Percentiles rank a stretch among this genome's conserved stretches.
phyloP scores from a whole-genome alignment of 2,329 filamentous ascomycete species.

The Botrytis sinoallii region DNA sequence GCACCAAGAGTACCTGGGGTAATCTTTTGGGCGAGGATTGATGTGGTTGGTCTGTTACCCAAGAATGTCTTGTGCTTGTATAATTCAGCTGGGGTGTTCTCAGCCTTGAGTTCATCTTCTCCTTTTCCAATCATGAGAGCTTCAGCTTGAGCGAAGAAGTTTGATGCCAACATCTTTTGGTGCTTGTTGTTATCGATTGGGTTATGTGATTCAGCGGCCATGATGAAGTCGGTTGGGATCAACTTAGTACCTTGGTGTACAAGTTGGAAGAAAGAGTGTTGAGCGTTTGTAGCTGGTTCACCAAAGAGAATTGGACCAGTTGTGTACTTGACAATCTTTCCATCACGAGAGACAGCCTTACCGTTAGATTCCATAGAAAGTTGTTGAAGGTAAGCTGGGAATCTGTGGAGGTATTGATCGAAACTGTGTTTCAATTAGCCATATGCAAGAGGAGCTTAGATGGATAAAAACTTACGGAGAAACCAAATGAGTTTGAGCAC shows the following conservation, averaged over 20 bases:
- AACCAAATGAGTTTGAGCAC: slow-evolving; percentile 94
- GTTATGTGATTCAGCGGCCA: slow-evolving; percentile 96
- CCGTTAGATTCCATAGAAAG: slow-evolving; percentile 99
- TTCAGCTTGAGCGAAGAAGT: slow-evolving; percentile 87
- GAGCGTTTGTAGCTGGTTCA: slow-evolving; percentile 97
- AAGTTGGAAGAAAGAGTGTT: slow-evolving; percentile 99
- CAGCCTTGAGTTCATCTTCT: slow-evolving; percentile 71
- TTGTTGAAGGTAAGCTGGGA: slow-evolving; percentile 98
- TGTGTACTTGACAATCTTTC: slow-evolving; percentile 91
- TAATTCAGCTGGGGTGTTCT: slow-evolving; percentile 69
- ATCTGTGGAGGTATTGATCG: slow-evolving; percentile 98
- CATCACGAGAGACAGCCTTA: slow-evolving; percentile 90
- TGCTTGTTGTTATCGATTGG: slow-evolving; percentile 87
- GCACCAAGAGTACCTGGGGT: slow-evolving; percentile 91
- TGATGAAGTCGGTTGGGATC: slow-evolving; percentile 96
- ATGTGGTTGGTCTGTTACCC: slow-evolving; percentile 94
- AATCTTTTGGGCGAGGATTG: slow-evolving; percentile 86
- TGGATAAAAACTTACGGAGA: slow-evolving; percentile 67
- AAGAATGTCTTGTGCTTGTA: slow-evolving; percentile 99
- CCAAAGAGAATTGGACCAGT: slow-evolving; percentile 95
- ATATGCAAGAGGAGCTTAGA: slow-evolving; percentile 16
- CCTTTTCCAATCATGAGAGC: slow-evolving; percentile 90
- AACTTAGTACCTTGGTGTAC: slow-evolving; percentile 99
- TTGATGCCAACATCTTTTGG: slow-evolving; percentile 92
- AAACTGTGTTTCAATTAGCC: slow-evolving; percentile 54